Percentiles rank a stretch among this genome's conserved stretches.
Conservation (phyloP, 495 filamentous ascomycete genomes). For the Elasticomyces elasticus region DNA sequence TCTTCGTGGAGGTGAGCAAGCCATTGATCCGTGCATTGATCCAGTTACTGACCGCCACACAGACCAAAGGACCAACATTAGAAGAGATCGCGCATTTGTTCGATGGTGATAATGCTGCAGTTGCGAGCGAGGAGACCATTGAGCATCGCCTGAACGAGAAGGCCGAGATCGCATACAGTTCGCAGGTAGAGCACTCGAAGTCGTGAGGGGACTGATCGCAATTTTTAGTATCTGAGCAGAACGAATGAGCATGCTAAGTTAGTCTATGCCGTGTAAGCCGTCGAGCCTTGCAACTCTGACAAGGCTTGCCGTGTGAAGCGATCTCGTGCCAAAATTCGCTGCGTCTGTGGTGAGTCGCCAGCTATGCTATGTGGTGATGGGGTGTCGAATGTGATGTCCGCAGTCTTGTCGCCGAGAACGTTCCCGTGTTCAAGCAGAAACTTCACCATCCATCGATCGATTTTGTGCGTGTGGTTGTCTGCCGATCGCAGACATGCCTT, state of each 20-base stretch:
- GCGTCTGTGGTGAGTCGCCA: background rate
- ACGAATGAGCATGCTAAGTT: background rate
- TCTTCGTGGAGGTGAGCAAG: no score
- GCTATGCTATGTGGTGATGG: constrained; percentile 1
- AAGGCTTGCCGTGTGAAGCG: background rate
- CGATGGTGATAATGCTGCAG: constrained; percentile 30
- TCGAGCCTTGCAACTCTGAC: background rate
- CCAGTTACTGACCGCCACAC: no score
- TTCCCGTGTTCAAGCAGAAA: constrained; percentile 32
- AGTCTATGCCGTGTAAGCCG: background rate
- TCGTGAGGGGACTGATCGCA: no score
- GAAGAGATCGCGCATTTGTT: constrained; percentile 47
- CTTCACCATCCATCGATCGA: constrained; percentile 38
- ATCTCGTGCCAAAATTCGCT: background rate
- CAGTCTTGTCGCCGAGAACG: constrained; percentile 19
- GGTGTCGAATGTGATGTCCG: background rate
- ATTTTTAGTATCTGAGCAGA: background rate
- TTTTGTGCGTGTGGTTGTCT: constrained; percentile 26
- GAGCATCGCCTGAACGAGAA: constrained; percentile 1
- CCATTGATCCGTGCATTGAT: no score
- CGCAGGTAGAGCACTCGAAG: background rate
- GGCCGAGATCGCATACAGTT: background rate
- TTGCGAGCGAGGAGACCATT: constrained; percentile 13
- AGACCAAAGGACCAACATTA: constrained; percentile 57
- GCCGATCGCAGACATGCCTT: constrained; percentile 29